Base-by-base conservation (phyloP, 306 rosid species). In the Crotalaria pallida region DNA sequence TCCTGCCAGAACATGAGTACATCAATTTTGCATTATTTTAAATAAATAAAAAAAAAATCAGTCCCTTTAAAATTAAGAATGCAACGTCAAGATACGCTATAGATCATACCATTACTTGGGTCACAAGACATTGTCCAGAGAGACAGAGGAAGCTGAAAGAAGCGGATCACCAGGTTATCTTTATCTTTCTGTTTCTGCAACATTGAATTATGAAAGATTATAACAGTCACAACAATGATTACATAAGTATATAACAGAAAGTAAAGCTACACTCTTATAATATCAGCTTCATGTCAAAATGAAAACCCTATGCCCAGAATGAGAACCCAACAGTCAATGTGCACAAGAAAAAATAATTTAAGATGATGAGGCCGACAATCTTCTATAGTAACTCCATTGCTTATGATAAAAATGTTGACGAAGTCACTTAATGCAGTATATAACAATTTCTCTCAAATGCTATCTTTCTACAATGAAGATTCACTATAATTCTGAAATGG, bases 81-180 rank as follows among this genome's bases (percentile, higher is more conserved):
- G 43, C 21, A 52, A 38, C 12, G 3, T 33, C 16, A 12, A 57
- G 38, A 55, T 59, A 3, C 55, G 73, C 19, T 9, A 58, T 36
- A 40, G 62, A 40, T 64, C 80, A 49, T 76, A 95, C 99, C 97
- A 80, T 80, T 78, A 84, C 81, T 81, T 8, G 84, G 75, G 50
- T 91, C 92, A 69, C 87, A 81, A 72, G 89, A 80, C 40, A 71
- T 26, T 45, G 85, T 84, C 87, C 88, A 87, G 70, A 95, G 91
- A 76, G 99, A 87, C 2, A 95, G 72, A 56, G 89, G 92, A 87
- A 91, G 84, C 80, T 91, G 99, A 78, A 95, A 84, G 84, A 86
- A 81, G 53, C 87, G 87, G 69, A 91, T 82, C 62, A 82, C 73
- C 51, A 87, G 75, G 80, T 73, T 84, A 78, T 86, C 94, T 29